Conservation (phyloP, 495 filamentous ascomycete genomes). For the Rusavskia elegans region DNA sequence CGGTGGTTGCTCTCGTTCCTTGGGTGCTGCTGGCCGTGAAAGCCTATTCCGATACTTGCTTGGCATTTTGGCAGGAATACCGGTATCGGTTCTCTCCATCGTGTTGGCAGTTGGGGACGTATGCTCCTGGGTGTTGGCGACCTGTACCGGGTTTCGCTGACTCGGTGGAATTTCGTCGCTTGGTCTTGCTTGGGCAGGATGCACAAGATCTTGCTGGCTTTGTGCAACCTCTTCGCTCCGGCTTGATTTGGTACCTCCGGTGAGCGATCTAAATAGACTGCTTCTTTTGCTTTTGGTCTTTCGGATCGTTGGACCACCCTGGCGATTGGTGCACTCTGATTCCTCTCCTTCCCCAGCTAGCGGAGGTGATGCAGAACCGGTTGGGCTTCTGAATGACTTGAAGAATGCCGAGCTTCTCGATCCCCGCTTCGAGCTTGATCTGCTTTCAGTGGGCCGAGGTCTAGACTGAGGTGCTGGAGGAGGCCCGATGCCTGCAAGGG, state of each 20-base stretch:
- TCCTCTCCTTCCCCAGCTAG: conserved; percentile 7
- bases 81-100: background rate
- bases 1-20: conserved; percentile 12
- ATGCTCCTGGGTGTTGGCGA: conserved; percentile 4
- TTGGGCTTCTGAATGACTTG: conserved; percentile 5
- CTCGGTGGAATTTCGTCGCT: too few species aligned
- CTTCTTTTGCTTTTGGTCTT: conserved; percentile 19
- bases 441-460: background rate
- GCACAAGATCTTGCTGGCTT: background rate
- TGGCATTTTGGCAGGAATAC: background rate
- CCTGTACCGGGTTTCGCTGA: background rate
- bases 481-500: conserved; percentile 16
- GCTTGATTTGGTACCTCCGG: conserved; percentile 4
- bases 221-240: conserved; percentile 5
- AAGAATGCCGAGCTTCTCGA: conserved; percentile 14
- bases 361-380: conserved; percentile 4
- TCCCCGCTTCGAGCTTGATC: conserved; percentile 7
- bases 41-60: conserved; percentile 11
- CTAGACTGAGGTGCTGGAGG: conserved; percentile 4
- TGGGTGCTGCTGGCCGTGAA: conserved; percentile 12
- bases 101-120: conserved; percentile 2
- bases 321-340: conserved; percentile 9
- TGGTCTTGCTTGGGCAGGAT: too few species aligned
- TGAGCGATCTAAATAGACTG: conserved; percentile 11
- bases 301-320: conserved; percentile 8